These are phyloP conservation scores for Candida pini DNA, from an alignment of 805 yeast species.

Conservation along the genomic window DNA sequence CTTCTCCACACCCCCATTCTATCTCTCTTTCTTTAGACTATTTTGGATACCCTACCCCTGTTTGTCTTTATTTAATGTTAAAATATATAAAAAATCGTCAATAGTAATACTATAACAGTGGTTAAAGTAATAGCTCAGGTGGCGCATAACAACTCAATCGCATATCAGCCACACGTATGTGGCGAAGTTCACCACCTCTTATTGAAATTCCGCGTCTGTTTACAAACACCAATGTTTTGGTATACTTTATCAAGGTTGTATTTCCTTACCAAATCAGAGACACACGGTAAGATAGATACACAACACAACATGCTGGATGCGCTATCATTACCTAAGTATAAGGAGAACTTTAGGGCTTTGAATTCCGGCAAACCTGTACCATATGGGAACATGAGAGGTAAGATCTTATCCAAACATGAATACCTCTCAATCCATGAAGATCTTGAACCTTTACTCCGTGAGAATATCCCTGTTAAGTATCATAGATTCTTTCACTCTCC, in stretches of 20 bases:
- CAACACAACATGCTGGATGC: constrained; percentile 28
- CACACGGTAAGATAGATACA: too few relatives aligned
- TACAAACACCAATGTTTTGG: too few relatives aligned
- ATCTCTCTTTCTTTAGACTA: too few relatives aligned
- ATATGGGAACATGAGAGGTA: constrained; percentile 26
- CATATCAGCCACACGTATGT: too few relatives aligned
- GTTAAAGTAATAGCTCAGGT: neutral
- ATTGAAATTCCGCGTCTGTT: too few relatives aligned
- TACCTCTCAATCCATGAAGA: constrained; percentile 23
- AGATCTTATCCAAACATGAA: constrained; percentile 15
- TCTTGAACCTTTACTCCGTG: constrained; percentile 24
- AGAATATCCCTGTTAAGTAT: constrained; percentile 25
- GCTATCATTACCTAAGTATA: constrained; percentile 24
- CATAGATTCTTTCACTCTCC: constrained; percentile 17
- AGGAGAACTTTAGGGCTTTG: constrained; percentile 24
- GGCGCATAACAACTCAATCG: too few relatives aligned
- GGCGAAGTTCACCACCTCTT: too few relatives aligned
- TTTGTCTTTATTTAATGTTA: too few relatives aligned
- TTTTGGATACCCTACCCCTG: too few relatives aligned
- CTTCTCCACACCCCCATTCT: too few relatives aligned
- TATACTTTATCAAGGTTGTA: too few relatives aligned
- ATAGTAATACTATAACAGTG: constrained; percentile 2
- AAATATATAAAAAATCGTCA: constrained; percentile 1
- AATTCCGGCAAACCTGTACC: constrained; percentile 22
- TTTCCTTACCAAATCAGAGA: too few relatives aligned